Evolutionary conservation across 306 rosid genomes (phyloP).

Genomic region (Benincasa hispida): DNA sequence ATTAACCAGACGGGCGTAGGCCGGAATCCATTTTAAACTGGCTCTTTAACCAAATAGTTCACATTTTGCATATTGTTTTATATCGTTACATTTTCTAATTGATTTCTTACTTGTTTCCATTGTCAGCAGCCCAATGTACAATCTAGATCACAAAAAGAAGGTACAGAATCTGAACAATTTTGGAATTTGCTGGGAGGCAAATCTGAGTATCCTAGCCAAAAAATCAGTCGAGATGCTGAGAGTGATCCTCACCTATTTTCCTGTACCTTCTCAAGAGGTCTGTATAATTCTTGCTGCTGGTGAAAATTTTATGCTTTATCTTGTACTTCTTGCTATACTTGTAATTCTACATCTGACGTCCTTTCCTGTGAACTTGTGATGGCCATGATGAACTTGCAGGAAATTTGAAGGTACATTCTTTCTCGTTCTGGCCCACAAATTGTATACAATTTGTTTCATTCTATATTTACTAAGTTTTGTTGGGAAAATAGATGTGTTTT

Average conservation of each 20-base stretch:
- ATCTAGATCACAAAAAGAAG: conserved; percentile 72
- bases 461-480: not conserved
- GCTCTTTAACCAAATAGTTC: not conserved
- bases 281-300: conserved; percentile 9
- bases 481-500: not conserved
- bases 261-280: conserved; percentile 60
- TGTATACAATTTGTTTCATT: not conserved
- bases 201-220: conserved; percentile 68
- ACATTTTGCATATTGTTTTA: conserved; percentile 1
- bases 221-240: conserved; percentile 58
- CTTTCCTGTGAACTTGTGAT: conserved; percentile 17
- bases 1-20: not conserved
- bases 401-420: conserved; percentile 54
- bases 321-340: not conserved
- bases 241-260: conserved; percentile 74
- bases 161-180: conserved; percentile 77
- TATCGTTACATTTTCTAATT: conserved; percentile 12
- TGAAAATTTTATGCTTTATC: conserved; percentile 15
- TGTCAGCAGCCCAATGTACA: conserved; percentile 77
- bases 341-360: conserved; percentile 14
- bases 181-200: conserved; percentile 87
- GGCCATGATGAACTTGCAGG: conserved; percentile 32
- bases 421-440: conserved; percentile 12
- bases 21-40: not conserved
- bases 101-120: conserved; percentile 26